Base-by-base conservation (phyloP, 495 filamentous ascomycete genomes). In the Cladorrhinum samala region DNA sequence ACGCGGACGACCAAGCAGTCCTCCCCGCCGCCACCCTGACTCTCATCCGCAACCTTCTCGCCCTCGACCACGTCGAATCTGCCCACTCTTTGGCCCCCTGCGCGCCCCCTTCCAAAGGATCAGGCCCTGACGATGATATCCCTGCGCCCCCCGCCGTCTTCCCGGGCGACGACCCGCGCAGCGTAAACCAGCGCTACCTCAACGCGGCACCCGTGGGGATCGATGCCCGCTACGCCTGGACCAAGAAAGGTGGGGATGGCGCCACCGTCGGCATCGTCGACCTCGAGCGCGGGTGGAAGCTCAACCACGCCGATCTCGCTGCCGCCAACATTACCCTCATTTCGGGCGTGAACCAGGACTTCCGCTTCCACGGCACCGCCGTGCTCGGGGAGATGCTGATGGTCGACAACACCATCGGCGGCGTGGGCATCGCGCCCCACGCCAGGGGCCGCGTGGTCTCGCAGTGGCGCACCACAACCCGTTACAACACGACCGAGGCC, bases 321-420 rank as follows among this genome's bases (percentile, higher is more conserved):
- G 7, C 37, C 18, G 18, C 24, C 2, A 46, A 47, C 30, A 23
- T 47, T 30, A 17, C 42, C 8, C 25, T 47, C 20, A 17, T 53
- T 7, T 21, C n/a, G 42, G 42, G 42, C 11, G 9, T 46, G 23
- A 46, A 47, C 21, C 9, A 23, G 3, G 11, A 2, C 50, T 36
- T 45, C 23, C 20, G 13, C 7, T 20, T 9, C 1, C 55, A 58
- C 42, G 55, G 55, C 20, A 58, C 55, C 9, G 17, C 55, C 0
- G 55, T 58, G 2, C 46, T 58, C 6, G 55, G 55, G 9, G 51
- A 50, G 39, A 39, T 58, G 24, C 14, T 58, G 30, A 53, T 53
- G 50, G 23, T 19, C 1, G 55, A 58, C 23, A 58, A 58, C 50
- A 27, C 18, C 23, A 33, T 58, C 40, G 55, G 50, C 41, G 55